phyloP scores from a whole-genome alignment of 345 rosid species.

The Schrenkiella parvula region DNA sequence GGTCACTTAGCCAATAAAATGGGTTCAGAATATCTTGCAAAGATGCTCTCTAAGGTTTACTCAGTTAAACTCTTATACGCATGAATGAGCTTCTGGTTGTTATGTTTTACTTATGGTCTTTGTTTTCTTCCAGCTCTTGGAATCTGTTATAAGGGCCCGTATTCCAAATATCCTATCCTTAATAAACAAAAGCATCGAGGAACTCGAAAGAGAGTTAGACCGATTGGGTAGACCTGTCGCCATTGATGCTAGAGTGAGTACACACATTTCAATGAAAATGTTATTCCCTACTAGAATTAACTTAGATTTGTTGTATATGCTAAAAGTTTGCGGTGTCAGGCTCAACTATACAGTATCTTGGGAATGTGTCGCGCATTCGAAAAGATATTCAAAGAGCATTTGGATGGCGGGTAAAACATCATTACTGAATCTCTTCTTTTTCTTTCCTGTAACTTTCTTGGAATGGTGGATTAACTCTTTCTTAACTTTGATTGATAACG shows the following conservation, averaged over 20 bases:
- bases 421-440: not conserved
- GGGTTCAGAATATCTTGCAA: conserved; percentile 97
- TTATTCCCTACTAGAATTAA: not conserved
- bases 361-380: conserved; percentile 87
- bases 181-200: conserved; percentile 78
- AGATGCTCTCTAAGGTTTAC: conserved; percentile 79
- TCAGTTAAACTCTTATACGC: not conserved
- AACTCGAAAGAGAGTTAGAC: conserved; percentile 85
- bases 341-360: conserved; percentile 70
- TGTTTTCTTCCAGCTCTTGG: conserved; percentile 65
- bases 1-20: conserved; percentile 76
- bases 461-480: not conserved
- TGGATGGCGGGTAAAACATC: conserved; percentile 80
- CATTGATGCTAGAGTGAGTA: conserved; percentile 89
- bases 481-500: not conserved
- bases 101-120: not conserved
- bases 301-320: not conserved
- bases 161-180: conserved; percentile 75
- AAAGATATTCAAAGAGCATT: conserved; percentile 79
- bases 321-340: conserved; percentile 40
- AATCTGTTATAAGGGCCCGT: conserved; percentile 71
- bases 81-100: not conserved
- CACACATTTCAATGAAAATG: not conserved
- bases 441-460: not conserved
- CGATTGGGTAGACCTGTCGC: conserved; percentile 84